Percentiles rank a stretch among this genome's conserved stretches.
Conservation (phyloP, 371 early-diverging fungal species). For the Mucor ambiguus region DNA sequence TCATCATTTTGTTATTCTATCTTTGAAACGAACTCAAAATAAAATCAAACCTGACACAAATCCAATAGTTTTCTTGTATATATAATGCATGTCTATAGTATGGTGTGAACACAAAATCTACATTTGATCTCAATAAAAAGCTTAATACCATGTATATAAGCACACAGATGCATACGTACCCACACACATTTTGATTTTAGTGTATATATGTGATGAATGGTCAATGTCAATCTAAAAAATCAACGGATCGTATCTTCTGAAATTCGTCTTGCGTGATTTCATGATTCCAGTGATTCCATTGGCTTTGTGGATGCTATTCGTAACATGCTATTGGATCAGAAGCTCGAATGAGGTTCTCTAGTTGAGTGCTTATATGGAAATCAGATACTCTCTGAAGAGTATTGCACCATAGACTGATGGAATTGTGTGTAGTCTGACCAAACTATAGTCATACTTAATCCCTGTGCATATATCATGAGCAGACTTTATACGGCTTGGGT, state of each 20-base stretch:
- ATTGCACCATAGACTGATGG: neutral
- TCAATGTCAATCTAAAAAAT: neutral
- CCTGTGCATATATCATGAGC: neutral
- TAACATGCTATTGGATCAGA: neutral
- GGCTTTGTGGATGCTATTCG: neutral
- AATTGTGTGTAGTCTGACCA: neutral
- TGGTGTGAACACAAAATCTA: neutral
- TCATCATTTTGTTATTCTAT: neutral
- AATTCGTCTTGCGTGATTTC: constrained; percentile 1
- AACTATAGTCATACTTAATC: neutral
- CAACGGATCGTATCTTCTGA: neutral
- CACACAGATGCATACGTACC: neutral
- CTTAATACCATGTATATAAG: neutral
- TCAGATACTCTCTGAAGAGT: neutral
- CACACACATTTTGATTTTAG: neutral
- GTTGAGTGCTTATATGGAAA: neutral
- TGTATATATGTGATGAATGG: neutral
- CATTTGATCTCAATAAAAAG: neutral
- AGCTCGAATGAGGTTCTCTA: neutral
- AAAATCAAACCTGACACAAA: neutral
- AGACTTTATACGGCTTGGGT: neutral
- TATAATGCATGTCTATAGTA: neutral
- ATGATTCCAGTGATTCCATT: neutral
- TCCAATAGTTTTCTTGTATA: neutral
- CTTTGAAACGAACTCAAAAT: neutral